These are phyloP conservation scores for Tubosaeta sp. DNA, from an alignment of 768 basidiomycete species.

Conservation along the genomic window DNA sequence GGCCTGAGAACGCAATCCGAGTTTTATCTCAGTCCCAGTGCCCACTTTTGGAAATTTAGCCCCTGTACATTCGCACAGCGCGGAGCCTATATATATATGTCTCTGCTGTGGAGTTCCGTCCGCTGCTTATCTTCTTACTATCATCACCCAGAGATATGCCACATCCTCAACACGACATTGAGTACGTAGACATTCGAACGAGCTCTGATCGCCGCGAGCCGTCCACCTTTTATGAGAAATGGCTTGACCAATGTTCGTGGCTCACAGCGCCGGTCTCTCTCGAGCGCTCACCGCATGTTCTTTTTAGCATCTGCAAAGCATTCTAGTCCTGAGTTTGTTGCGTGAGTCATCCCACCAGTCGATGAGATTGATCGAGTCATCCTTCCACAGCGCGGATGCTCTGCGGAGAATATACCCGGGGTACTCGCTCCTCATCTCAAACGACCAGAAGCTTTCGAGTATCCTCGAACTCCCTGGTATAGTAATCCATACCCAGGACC, in stretches of 20 bases:
- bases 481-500: constrained; percentile 40
- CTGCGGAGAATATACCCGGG: constrained; percentile 59
- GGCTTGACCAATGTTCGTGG: constrained; percentile 47
- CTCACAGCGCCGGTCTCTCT: not conserved
- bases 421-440: constrained; percentile 54
- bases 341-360: constrained; percentile 32
- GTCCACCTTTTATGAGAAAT: constrained; percentile 45
- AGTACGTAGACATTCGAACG: constrained; percentile 22
- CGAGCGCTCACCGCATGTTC: constrained; percentile 3
- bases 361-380: constrained; percentile 4
- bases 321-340: constrained; percentile 40
- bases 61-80: constrained; percentile 8
- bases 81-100: not conserved
- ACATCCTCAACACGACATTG: constrained; percentile 16
- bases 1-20: constrained; percentile 1
- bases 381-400: constrained; percentile 35
- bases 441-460: constrained; percentile 42
- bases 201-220: constrained; percentile 4
- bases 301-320: constrained; percentile 50
- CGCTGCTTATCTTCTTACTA: constrained; percentile 6
- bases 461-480: constrained; percentile 51
- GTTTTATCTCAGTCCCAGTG: constrained; percentile 7
- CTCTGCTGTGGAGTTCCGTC: constrained; percentile 7
- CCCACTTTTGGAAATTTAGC: constrained; percentile 13
- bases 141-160: constrained; percentile 9